Conservation (phyloP, 129 eudicot species). For the Heracleum sosnowskyi region DNA sequence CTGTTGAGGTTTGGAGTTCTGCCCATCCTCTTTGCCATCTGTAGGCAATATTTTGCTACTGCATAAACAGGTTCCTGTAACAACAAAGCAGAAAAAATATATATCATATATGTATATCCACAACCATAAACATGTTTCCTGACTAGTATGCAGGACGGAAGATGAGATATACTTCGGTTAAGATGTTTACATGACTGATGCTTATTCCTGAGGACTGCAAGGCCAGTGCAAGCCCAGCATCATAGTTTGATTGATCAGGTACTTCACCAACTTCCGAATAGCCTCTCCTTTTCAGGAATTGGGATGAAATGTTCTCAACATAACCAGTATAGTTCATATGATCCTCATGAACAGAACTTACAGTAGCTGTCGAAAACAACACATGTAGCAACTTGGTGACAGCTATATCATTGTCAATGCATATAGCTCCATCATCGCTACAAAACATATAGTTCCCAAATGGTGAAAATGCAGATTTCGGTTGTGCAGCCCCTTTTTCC, state of each 20-base stretch:
- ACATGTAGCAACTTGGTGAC: constrained; percentile 52
- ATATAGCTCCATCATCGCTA: constrained; percentile 57
- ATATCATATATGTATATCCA: background rate
- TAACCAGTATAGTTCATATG: constrained; percentile 60
- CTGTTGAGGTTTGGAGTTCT: constrained; percentile 69
- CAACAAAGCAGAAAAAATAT: background rate
- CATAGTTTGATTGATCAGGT: constrained; percentile 52
- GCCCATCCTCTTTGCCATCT: constrained; percentile 63
- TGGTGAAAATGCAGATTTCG: constrained; percentile 42
- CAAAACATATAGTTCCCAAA: constrained; percentile 83
- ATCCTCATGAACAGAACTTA: constrained; percentile 43
- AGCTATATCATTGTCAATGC: constrained; percentile 51
- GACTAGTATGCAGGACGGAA: background rate
- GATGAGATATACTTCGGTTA: background rate
- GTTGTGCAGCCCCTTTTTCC: background rate
- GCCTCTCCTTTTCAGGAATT: constrained; percentile 36
- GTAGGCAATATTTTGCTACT: constrained; percentile 55
- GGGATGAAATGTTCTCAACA: constrained; percentile 41
- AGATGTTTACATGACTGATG: constrained; percentile 34
- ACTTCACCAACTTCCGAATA: constrained; percentile 28
- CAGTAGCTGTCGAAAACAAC: constrained; percentile 42
- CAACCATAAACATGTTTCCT: background rate
- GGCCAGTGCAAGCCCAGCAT: constrained; percentile 69
- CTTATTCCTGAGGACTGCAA: constrained; percentile 39
- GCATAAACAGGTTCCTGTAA: constrained; percentile 43